Percentiles rank a stretch among this genome's conserved stretches.
These are phyloP conservation scores for Trichoderma orchidacearum DNA, from an alignment of 495 filamentous ascomycete genomes.

Conservation along the genomic window DNA sequence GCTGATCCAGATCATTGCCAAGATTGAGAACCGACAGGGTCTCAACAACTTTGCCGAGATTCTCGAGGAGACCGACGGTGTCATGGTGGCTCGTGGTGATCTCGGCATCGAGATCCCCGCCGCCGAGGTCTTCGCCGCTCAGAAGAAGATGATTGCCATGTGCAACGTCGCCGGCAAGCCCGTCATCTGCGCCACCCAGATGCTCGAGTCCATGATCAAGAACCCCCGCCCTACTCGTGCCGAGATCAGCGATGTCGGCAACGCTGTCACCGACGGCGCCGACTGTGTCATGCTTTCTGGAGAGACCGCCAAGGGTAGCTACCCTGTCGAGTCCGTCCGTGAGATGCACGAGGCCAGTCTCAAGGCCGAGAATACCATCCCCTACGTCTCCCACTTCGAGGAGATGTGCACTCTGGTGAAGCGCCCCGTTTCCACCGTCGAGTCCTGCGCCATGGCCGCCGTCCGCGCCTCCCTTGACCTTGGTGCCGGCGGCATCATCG, in stretches of 20 bases:
- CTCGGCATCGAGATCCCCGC: slow-evolving; percentile 97
- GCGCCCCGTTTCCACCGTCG: slow-evolving; percentile 69
- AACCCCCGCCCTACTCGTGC: slow-evolving; percentile 93
- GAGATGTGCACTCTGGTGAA: slow-evolving; percentile 74
- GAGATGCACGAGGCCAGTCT: slow-evolving; percentile 98
- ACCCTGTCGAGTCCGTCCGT: slow-evolving; percentile 79
- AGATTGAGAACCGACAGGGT: slow-evolving; percentile 99
- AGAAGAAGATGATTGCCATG: slow-evolving; percentile 99
- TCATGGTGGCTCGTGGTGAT: slow-evolving; percentile 99
- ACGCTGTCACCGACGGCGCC: slow-evolving; percentile 91
- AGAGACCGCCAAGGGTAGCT: slow-evolving; percentile 95
- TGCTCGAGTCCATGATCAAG: slow-evolving; percentile 97
- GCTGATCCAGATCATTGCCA: slow-evolving; percentile 98
- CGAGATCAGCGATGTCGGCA: slow-evolving; percentile 96
- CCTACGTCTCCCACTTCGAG: slow-evolving; percentile 92
- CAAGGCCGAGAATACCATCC: slow-evolving; percentile 89
- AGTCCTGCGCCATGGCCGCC: slow-evolving; percentile 91
- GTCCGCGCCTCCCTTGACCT: slow-evolving; percentile 89
- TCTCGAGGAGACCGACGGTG: slow-evolving; percentile 88
- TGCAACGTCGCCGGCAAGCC: slow-evolving; percentile 99
- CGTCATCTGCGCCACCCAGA: slow-evolving; percentile 70
- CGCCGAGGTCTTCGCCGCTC: slow-evolving; percentile 94
- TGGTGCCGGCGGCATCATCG: slow-evolving; percentile 88
- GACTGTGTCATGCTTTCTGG: slow-evolving; percentile 99
- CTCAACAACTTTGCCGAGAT: slow-evolving; percentile 98